Evolutionary conservation across 371 early-diverging fungal genomes (phyloP).

Genomic region (Lichtheimia hyalospora): DNA sequence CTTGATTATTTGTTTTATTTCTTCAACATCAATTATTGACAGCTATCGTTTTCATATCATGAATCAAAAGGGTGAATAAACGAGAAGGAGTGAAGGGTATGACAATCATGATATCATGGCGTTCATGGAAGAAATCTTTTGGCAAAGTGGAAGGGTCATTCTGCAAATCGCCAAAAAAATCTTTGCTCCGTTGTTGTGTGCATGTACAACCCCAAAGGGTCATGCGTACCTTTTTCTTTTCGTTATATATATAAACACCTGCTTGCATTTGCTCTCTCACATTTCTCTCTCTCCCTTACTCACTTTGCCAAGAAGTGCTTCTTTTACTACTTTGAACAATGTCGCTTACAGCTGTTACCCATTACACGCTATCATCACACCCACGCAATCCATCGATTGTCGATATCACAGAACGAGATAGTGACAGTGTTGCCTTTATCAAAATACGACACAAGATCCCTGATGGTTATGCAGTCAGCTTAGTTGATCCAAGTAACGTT

Average conservation of each 20-base stretch:
- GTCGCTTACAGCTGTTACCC: conserved; percentile 20
- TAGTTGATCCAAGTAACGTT: conserved; percentile 36
- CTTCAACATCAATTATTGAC: too few relatives aligned
- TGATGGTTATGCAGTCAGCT: conserved; percentile 43
- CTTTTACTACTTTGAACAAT: background rate
- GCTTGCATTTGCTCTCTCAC: background rate
- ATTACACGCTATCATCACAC: conserved; percentile 33
- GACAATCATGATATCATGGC: too few relatives aligned
- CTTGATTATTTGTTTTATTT: too few relatives aligned
- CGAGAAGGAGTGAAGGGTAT: too few relatives aligned
- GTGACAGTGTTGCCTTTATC: conserved; percentile 34
- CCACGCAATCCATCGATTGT: conserved; percentile 41
- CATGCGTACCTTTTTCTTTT: too few relatives aligned
- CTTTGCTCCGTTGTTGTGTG: too few relatives aligned
- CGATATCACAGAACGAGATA: conserved; percentile 37
- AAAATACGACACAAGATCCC: conserved; percentile 43
- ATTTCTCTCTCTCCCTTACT: background rate
- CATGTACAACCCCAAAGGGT: too few relatives aligned
- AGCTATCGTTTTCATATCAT: too few relatives aligned
- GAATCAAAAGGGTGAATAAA: too few relatives aligned
- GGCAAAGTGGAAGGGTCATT: conserved; percentile 4
- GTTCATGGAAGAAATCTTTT: too few relatives aligned
- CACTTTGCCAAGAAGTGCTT: background rate
- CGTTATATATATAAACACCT: background rate
- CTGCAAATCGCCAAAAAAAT: conserved; percentile 31